A percentile compares a stretch with the other conserved stretches of the same genome.
Evolutionary conservation across 257 asterid species (phyloP).

Genomic region (Echites panduratus): DNA sequence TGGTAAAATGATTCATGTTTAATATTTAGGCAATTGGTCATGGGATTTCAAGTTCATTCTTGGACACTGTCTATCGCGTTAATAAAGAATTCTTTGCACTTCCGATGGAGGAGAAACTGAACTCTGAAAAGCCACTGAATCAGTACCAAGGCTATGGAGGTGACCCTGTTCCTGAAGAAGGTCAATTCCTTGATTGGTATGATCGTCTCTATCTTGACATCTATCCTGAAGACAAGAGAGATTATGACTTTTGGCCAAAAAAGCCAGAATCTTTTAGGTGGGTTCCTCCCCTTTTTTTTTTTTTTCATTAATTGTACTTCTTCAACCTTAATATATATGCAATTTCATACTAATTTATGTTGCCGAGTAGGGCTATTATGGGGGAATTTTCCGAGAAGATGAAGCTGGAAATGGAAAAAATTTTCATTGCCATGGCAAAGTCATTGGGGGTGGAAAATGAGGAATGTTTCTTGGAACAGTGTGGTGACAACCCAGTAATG

Average conservation of each 20-base stretch:
- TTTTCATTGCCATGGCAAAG: slow-evolving; percentile 44
- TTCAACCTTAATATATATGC: too few relatives aligned
- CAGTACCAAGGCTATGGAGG: slow-evolving; percentile 58
- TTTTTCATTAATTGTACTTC: too few relatives aligned
- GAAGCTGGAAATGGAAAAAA: slow-evolving; percentile 23
- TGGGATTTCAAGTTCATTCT: slow-evolving; percentile 37
- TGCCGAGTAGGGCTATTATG: slow-evolving; percentile 22
- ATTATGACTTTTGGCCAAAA: slow-evolving; percentile 42
- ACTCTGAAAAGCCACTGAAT: slow-evolving; percentile 34
- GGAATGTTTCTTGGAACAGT: slow-evolving; percentile 38
- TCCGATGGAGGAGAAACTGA: slow-evolving; percentile 48
- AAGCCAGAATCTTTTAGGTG: slow-evolving; percentile 41
- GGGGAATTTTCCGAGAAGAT: slow-evolving; percentile 33
- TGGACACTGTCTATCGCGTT: slow-evolving; percentile 25
- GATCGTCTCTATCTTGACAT: slow-evolving; percentile 38
- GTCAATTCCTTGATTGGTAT: slow-evolving; percentile 57
- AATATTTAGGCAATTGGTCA: slow-evolving; percentile 39
- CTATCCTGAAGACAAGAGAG: slow-evolving; percentile 36
- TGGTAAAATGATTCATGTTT: background rate
- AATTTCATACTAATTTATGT: too few relatives aligned
- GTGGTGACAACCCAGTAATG: slow-evolving; percentile 36
- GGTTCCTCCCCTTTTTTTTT: background rate
- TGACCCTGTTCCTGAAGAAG: slow-evolving; percentile 57
- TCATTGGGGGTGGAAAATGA: slow-evolving; percentile 34
- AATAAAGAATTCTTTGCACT: slow-evolving; percentile 40